Base-by-base conservation (phyloP, 345 rosid species). In the Populus nigra region DNA sequence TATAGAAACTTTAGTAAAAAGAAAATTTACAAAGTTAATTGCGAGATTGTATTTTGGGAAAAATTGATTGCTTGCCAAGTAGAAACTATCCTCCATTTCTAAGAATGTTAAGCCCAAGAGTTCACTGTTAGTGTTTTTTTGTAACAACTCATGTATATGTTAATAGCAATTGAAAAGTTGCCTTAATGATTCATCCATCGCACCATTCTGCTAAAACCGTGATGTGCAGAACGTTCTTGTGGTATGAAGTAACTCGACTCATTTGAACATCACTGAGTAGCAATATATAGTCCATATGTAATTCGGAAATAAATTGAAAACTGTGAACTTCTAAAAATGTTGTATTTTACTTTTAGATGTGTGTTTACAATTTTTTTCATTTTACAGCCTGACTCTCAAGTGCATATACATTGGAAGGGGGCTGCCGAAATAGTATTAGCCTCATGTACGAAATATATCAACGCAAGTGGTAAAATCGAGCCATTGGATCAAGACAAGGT, bases 371-470 rank as follows among this genome's bases (percentile, higher is more conserved):
- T 62, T 4, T 35, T n/a, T 66, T 78, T 62, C 33, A 36, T 59
- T 68, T 27, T 84, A 72, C 91, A 92, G 98, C 81, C 83, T 72
- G 88, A 94, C 77, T 89, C 94, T 78, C 89, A 89, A 83, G 97
- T 92, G 73, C 89, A 85, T 81, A 81, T 96, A 78, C 96, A 96
- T 13, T 96, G 99, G 99, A 96, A 96, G 81, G 99, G 98, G 76
- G 98, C 98, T 47, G 98, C 99, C 35, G 99, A 96, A 88, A 88
- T 96, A 41, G 90, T 96, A 71, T 84, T 96, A 50, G 91, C 90
- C 82, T 89, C 93, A 29, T 94, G 99, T 82, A 88, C 91, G 53
- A 79, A 77, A 36, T 96, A 87, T 81, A 85, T 89, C 67, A 91
- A 92, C 75, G 81, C 83, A 84, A 85, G 87, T 81, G 96, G 91